phyloP scores from a whole-genome alignment of 345 rosid genomes.

The Erucastrum elatum region DNA sequence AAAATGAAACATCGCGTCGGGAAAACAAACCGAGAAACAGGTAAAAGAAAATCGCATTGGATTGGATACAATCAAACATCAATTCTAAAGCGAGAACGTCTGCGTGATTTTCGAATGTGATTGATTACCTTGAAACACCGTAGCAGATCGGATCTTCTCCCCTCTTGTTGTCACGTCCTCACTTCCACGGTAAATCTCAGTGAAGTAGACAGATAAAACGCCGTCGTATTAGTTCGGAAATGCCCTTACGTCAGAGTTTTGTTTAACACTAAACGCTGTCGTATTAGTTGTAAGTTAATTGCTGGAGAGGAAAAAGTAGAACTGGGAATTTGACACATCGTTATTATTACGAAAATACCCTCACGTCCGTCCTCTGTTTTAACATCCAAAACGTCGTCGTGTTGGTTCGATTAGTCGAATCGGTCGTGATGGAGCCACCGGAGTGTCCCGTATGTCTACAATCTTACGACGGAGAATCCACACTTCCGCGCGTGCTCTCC shows the following conservation, averaged over 20 bases:
- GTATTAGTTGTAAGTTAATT: background rate
- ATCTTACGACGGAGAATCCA: conserved; percentile 52
- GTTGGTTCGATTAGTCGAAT: background rate
- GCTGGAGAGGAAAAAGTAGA: too few species aligned
- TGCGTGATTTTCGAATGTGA: background rate
- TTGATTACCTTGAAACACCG: conserved; percentile 7
- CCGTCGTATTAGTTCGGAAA: too few species aligned
- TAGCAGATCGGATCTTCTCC: background rate
- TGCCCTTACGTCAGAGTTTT: too few species aligned
- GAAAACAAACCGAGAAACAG: background rate
- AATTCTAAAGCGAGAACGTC: background rate
- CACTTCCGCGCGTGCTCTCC: conserved; percentile 77
- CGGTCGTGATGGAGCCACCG: conserved; percentile 54
- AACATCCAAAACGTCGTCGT: background rate
- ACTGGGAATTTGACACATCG: background rate
- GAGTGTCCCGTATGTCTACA: conserved; percentile 93
- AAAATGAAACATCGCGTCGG: background rate
- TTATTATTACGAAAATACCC: background rate
- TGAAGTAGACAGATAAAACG: background rate
- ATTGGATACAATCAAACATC: background rate
- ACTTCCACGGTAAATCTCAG: background rate
- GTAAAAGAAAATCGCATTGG: background rate
- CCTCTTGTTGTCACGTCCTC: background rate
- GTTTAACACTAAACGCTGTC: background rate
- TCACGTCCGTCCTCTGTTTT: background rate